These are phyloP conservation scores for Pleurozium schreberi DNA, from an alignment of 225 moss, liverwort and hornwort genomes.

Conservation along the genomic window DNA sequence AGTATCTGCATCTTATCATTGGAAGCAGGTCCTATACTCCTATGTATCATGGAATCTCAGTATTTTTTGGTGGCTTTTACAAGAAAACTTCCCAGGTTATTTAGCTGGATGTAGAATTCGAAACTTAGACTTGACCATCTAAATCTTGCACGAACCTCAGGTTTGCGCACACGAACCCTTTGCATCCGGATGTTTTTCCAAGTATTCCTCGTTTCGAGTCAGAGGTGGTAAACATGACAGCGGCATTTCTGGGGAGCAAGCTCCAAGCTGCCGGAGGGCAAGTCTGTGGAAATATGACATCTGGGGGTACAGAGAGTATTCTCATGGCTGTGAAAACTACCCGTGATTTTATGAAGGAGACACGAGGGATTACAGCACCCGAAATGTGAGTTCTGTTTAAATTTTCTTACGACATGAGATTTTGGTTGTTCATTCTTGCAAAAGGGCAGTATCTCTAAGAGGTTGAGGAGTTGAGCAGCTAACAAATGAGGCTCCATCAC, in stretches of 20 bases:
- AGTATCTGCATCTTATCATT: background rate
- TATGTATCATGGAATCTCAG: background rate
- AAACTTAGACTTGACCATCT: background rate
- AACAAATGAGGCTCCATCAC: background rate
- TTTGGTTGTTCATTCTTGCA: background rate
- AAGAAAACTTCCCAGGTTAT: background rate
- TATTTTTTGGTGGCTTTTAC: background rate
- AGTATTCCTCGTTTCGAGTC: conserved; percentile 92
- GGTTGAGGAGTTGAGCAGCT: background rate
- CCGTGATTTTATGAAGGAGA: conserved; percentile 84
- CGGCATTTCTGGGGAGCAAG: conserved; percentile 85
- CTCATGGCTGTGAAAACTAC: conserved; percentile 95
- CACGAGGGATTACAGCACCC: conserved; percentile 60
- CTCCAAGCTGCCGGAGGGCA: conserved; percentile 70
- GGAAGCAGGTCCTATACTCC: background rate
- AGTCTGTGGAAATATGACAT: conserved; percentile 98
- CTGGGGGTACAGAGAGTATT: conserved; percentile 99
- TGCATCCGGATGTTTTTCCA: conserved; percentile 96
- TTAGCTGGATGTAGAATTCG: background rate
- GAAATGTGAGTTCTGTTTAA: conserved; percentile 60
- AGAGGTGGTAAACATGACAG: conserved; percentile 98
- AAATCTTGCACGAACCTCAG: conserved; percentile 26
- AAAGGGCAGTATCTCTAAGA: too few species aligned
- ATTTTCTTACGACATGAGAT: background rate
- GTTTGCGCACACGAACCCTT: conserved; percentile 96